Evolutionary conservation across 108 stramenopile species (phyloP).

Genomic region (Discostella stelligeroides): DNA sequence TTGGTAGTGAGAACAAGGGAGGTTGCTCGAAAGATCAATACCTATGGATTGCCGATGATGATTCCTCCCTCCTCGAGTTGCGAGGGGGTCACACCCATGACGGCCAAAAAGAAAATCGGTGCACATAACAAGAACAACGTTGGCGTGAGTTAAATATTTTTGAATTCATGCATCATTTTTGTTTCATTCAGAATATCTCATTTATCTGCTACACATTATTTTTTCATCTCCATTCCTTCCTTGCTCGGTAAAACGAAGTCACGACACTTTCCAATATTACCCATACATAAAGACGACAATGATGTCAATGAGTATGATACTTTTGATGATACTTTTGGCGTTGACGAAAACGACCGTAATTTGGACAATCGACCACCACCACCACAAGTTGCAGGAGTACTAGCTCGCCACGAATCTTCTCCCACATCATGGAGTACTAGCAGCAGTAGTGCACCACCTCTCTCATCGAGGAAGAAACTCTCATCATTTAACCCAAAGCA

Average conservation of each 20-base stretch:
- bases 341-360: conserved; percentile 11
- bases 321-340: too few species aligned
- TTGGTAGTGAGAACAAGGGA: conserved; percentile 27
- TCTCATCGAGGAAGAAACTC: not conserved
- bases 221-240: too few species aligned
- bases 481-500: not conserved
- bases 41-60: conserved; percentile 38
- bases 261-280: conserved; percentile 37
- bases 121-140: not conserved
- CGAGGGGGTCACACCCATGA: too few species aligned
- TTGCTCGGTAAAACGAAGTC: too few species aligned
- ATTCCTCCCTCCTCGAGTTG: not conserved
- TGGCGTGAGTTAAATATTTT: not conserved
- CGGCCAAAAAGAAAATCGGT: not conserved
- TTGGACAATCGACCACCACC: conserved; percentile 5
- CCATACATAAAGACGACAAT: conserved; percentile 20
- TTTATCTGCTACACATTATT: not conserved
- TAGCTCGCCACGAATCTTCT: too few species aligned
- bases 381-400: not conserved
- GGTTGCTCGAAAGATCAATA: conserved; percentile 31
- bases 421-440: too few species aligned
- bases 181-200: too few species aligned
- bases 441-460: not conserved
- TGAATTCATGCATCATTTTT: too few species aligned
- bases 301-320: conserved; percentile 20